A percentile compares a stretch with the other conserved stretches of the same genome.
Conservation (phyloP, 306 rosid species). For the Trichosanthes truncata region DNA sequence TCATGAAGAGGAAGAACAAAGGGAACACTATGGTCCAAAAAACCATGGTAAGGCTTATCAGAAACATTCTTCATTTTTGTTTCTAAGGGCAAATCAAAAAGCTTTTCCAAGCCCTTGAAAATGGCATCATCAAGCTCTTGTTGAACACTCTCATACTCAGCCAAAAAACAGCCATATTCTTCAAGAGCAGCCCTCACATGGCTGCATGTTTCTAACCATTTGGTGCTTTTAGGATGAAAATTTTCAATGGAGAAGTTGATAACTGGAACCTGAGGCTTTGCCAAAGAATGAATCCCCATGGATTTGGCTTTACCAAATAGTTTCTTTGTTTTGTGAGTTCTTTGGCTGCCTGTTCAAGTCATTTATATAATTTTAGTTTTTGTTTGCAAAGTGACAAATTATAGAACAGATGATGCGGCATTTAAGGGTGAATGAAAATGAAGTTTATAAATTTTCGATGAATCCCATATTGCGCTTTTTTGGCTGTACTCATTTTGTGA, state of each 20-base stretch:
- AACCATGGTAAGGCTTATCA: conserved; percentile 15
- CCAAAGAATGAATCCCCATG: neutral
- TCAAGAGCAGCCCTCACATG: conserved; percentile 21
- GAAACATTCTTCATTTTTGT: conserved; percentile 12
- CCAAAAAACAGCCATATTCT: conserved; percentile 25
- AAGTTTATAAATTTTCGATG: neutral
- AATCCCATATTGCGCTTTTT: neutral
- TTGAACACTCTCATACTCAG: conserved; percentile 3
- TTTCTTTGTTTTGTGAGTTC: neutral
- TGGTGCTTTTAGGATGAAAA: conserved; percentile 7
- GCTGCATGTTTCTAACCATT: conserved; percentile 8
- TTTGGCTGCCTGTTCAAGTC: neutral
- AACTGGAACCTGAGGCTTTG: neutral
- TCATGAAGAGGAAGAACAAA: conserved; percentile 13
- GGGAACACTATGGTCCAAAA: neutral
- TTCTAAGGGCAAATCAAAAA: conserved; percentile 22
- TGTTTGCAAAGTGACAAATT: neutral
- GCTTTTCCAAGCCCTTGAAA: conserved; percentile 1
- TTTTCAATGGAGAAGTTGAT: conserved; percentile 11
- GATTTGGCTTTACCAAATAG: neutral
- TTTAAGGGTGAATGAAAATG: neutral
- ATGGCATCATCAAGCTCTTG: neutral
- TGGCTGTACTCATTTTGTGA: neutral
- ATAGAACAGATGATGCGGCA: neutral
- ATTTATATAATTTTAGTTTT: neutral